Conservation (phyloP, 257 asterid genomes). For the Jasminum sambac region DNA sequence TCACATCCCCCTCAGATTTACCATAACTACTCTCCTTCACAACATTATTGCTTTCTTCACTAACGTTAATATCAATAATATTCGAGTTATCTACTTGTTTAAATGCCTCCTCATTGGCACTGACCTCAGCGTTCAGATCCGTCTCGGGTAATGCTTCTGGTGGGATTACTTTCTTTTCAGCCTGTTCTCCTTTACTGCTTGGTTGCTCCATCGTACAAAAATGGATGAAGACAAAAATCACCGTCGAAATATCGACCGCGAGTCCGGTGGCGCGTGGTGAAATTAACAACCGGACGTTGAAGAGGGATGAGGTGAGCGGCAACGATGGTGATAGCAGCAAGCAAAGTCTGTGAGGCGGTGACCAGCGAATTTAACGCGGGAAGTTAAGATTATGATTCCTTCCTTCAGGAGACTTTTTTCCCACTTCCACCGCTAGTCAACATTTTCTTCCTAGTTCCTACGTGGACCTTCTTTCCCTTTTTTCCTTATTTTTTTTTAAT, state of each 20-base stretch:
- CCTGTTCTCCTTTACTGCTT: slow-evolving; percentile 31
- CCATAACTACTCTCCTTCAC: slow-evolving; percentile 29
- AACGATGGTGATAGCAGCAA: slow-evolving; percentile 25
- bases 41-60: slow-evolving; percentile 34
- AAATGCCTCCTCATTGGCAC: slow-evolving; percentile 21
- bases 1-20: slow-evolving; percentile 34
- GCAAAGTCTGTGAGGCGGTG: slow-evolving; percentile 26
- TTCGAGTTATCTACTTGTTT: slow-evolving; percentile 30
- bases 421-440: no score
- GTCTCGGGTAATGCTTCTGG: slow-evolving; percentile 35
- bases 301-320: slow-evolving; percentile 34
- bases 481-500: no score
- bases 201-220: slow-evolving; percentile 47
- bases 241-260: slow-evolving; percentile 33
- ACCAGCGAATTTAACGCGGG: slow-evolving; percentile 41
- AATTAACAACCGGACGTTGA: slow-evolving; percentile 11
- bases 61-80: slow-evolving; percentile 26
- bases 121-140: slow-evolving; percentile 39
- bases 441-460: no score
- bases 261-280: slow-evolving; percentile 39
- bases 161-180: slow-evolving; percentile 37
- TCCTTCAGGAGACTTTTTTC: background rate
- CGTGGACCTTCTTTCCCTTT: no score
- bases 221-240: background rate
- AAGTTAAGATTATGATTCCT: slow-evolving; percentile 1